A percentile compares a stretch with the other conserved stretches of the same genome.
Conservation (phyloP, 2,329 filamentous ascomycete species). For the Trichoderma cornu-damae region DNA sequence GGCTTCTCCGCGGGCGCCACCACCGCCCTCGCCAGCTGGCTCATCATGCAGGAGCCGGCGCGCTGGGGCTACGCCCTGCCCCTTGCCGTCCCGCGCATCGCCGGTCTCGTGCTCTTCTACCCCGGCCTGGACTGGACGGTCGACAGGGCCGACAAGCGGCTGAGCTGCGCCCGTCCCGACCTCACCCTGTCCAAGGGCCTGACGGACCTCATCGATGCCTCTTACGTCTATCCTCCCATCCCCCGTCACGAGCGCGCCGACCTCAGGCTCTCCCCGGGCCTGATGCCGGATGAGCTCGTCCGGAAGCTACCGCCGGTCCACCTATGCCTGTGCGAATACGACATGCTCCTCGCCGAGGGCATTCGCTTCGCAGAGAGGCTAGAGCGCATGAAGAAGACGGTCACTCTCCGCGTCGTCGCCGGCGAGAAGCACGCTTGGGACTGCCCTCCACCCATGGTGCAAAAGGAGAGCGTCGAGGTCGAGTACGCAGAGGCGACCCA, state of each 20-base stretch:
- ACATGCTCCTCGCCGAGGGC: slow-evolving; percentile 59
- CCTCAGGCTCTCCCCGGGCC: slow-evolving; percentile 53
- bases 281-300: slow-evolving; percentile 50
- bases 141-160: slow-evolving; percentile 50
- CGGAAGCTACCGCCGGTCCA: slow-evolving; percentile 50
- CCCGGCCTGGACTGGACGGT: slow-evolving; percentile 58
- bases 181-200: slow-evolving; percentile 53
- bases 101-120: slow-evolving; percentile 56
- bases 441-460: slow-evolving; percentile 41
- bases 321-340: slow-evolving; percentile 58
- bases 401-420: slow-evolving; percentile 41
- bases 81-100: slow-evolving; percentile 42
- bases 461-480: slow-evolving; percentile 41
- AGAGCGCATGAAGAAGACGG: slow-evolving; percentile 29
- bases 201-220: slow-evolving; percentile 59
- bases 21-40: slow-evolving; percentile 46
- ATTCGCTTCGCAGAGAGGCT: slow-evolving; percentile 58
- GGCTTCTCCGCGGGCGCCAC: slow-evolving; percentile 62
- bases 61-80: slow-evolving; percentile 36
- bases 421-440: slow-evolving; percentile 47
- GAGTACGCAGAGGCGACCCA: slow-evolving; percentile 44
- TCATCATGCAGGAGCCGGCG: slow-evolving; percentile 41
- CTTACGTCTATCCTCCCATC: slow-evolving; percentile 53
- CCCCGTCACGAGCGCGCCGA: slow-evolving; percentile 43
- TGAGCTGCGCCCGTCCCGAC: slow-evolving; percentile 50